phyloP scores from a whole-genome alignment of 768 basidiomycete genomes.

The Dioszegia aurantiaca region DNA sequence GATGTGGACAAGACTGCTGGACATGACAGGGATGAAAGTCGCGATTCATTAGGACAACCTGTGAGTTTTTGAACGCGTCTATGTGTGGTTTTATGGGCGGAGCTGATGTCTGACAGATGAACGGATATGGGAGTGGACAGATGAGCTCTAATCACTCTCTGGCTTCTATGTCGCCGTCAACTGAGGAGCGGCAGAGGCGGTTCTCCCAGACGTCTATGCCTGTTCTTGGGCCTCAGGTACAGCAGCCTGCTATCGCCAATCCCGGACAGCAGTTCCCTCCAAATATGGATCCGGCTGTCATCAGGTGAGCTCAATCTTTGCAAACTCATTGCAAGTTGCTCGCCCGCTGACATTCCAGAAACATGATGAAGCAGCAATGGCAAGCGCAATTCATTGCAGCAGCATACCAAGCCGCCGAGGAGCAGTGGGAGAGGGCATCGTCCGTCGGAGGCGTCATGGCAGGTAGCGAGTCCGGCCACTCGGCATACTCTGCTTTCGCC shows the following conservation, averaged over 20 bases:
- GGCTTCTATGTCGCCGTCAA: conserved; percentile 7
- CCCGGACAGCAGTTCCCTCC: background rate
- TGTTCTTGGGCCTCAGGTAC: conserved; percentile 1
- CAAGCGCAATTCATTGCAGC: conserved; percentile 46
- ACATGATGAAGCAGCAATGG: conserved; percentile 42
- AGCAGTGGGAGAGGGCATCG: conserved; percentile 43
- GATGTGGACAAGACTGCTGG: background rate
- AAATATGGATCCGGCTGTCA: conserved; percentile 8
- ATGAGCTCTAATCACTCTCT: conserved; percentile 12
- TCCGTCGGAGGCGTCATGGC: conserved; percentile 27
- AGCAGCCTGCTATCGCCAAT: background rate
- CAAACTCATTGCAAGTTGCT: background rate
- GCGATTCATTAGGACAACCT: conserved; percentile 12
- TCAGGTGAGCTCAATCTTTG: conserved; percentile 7
- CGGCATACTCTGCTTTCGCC: conserved; percentile 1
- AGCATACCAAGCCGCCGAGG: conserved; percentile 40
- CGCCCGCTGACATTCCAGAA: conserved; percentile 16
- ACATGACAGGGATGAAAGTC: background rate
- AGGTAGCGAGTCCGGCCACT: conserved; percentile 2
- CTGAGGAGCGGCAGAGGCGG: conserved; percentile 12
- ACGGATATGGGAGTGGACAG: conserved; percentile 3
- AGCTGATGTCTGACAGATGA: background rate
- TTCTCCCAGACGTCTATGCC: conserved; percentile 9
- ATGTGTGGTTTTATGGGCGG: background rate
- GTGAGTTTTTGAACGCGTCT: background rate